Percentiles rank a stretch among this genome's conserved stretches.
Conservation (phyloP, 139 green algal genomes). For the Chloropicon primus region DNA sequence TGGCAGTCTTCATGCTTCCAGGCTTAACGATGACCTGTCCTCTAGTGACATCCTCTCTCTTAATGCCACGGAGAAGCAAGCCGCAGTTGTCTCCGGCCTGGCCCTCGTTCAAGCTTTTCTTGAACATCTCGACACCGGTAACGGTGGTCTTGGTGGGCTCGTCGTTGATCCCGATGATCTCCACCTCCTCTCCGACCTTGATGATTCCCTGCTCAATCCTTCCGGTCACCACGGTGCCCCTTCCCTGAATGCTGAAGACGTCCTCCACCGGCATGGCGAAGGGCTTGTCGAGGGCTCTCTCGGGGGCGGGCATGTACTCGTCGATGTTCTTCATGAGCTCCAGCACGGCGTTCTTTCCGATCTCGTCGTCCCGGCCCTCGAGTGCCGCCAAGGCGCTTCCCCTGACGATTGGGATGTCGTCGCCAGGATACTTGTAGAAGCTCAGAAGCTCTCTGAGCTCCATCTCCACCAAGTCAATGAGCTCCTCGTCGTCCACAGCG, state of each 20-base stretch:
- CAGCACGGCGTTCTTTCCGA: slow-evolving; percentile 72
- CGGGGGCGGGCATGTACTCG: slow-evolving; percentile 62
- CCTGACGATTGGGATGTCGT: slow-evolving; percentile 82
- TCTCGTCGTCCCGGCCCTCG: slow-evolving; percentile 65
- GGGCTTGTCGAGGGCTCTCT: slow-evolving; percentile 80
- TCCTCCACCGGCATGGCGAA: slow-evolving; percentile 97
- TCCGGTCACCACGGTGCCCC: slow-evolving; percentile 89
- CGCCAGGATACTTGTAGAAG: slow-evolving; percentile 92
- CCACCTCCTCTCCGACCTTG: slow-evolving; percentile 80
- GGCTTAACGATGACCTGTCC: slow-evolving; percentile 71
- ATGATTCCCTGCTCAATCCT: slow-evolving; percentile 88
- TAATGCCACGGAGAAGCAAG: slow-evolving; percentile 86
- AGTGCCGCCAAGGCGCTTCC: slow-evolving; percentile 43
- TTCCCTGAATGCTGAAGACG: slow-evolving; percentile 87
- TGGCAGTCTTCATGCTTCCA: slow-evolving; percentile 57
- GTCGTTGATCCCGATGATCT: slow-evolving; percentile 80
- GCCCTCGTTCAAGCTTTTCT: slow-evolving; percentile 81
- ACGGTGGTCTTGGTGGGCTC: slow-evolving; percentile 65
- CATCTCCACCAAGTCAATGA: slow-evolving; percentile 98
- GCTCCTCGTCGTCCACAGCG: slow-evolving; percentile 88
- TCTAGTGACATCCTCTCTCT: slow-evolving; percentile 77
- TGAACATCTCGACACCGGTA: slow-evolving; percentile 96
- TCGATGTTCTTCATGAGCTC: slow-evolving; percentile 84
- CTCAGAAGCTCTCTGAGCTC: slow-evolving; percentile 90
- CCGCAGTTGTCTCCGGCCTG: slow-evolving; percentile 95